These are phyloP conservation scores for Calycina herbarum DNA, from an alignment of 2,329 filamentous ascomycete genomes.

Conservation along the genomic window DNA sequence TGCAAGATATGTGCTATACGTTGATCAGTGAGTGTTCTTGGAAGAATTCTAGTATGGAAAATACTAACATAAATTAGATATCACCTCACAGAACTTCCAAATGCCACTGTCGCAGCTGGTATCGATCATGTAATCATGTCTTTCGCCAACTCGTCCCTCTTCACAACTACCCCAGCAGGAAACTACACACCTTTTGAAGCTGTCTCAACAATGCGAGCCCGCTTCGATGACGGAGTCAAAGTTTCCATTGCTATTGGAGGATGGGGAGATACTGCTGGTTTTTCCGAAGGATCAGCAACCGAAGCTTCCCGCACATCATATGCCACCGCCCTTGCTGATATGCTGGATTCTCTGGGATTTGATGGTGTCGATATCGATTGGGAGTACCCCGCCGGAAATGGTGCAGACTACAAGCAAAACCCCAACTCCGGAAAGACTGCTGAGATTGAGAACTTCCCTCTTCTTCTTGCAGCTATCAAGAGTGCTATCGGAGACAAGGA, in stretches of 20 bases:
- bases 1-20: slow-evolving; percentile 34
- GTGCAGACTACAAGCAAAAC: slow-evolving; percentile 65
- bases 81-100: slow-evolving; percentile 20
- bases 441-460: slow-evolving; percentile 64
- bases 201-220: slow-evolving; percentile 19
- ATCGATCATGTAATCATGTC: slow-evolving; percentile 26
- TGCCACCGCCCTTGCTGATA: slow-evolving; percentile 61
- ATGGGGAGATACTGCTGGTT: slow-evolving; percentile 69
- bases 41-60: neutral
- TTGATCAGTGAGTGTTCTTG: slow-evolving; percentile 15
- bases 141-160: slow-evolving; percentile 26
- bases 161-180: slow-evolving; percentile 21
- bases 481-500: slow-evolving; percentile 45
- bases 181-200: slow-evolving; percentile 27
- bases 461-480: slow-evolving; percentile 48
- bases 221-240: slow-evolving; percentile 53
- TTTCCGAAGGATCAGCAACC: slow-evolving; percentile 55
- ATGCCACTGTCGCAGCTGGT: slow-evolving; percentile 22
- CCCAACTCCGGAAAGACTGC: slow-evolving; percentile 60
- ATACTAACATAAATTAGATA: slow-evolving; percentile 5
- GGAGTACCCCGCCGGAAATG: slow-evolving; percentile 67
- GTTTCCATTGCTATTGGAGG: slow-evolving; percentile 72
- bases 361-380: slow-evolving; percentile 59
- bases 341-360: slow-evolving; percentile 61
- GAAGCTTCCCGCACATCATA: slow-evolving; percentile 55